Evolutionary conservation across 768 basidiomycete genomes (phyloP).

Genomic region (Podaxis sp.): DNA sequence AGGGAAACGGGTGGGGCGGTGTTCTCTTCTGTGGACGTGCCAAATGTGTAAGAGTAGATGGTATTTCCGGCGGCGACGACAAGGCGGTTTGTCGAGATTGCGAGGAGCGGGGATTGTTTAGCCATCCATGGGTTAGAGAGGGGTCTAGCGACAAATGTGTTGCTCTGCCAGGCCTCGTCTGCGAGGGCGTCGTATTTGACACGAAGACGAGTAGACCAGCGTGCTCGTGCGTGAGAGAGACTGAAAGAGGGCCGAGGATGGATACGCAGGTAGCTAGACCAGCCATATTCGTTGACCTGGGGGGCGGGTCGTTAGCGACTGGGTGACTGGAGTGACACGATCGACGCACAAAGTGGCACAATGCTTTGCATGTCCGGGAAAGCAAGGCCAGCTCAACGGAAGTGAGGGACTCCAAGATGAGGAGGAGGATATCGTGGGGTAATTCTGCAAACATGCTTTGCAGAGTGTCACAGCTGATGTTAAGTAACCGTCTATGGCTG

Average conservation of each 20-base stretch:
- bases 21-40: slow-evolving; percentile 20
- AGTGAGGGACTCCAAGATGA: slow-evolving; percentile 46
- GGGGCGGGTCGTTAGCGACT: slow-evolving; percentile 1
- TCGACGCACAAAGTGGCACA: slow-evolving; percentile 44
- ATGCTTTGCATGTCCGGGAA: slow-evolving; percentile 34
- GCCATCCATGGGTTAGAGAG: slow-evolving; percentile 57
- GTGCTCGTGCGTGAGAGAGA: slow-evolving; percentile 37
- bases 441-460: slow-evolving; percentile 31
- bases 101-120: slow-evolving; percentile 55
- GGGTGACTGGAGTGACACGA: background rate
- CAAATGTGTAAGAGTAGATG: slow-evolving; percentile 59
- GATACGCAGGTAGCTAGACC: slow-evolving; percentile 47
- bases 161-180: slow-evolving; percentile 52
- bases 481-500: no score
- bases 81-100: slow-evolving; percentile 52
- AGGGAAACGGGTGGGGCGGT: slow-evolving; percentile 41
- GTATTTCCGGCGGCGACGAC: slow-evolving; percentile 58
- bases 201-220: slow-evolving; percentile 43
- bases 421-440: slow-evolving; percentile 55
- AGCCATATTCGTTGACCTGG: slow-evolving; percentile 63
- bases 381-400: slow-evolving; percentile 42
- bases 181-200: slow-evolving; percentile 51
- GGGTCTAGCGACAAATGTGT: slow-evolving; percentile 60
- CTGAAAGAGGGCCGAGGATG: slow-evolving; percentile 57
- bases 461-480: background rate